phyloP scores from a whole-genome alignment of 2,329 filamentous ascomycete genomes.

The Exophiala sideris region DNA sequence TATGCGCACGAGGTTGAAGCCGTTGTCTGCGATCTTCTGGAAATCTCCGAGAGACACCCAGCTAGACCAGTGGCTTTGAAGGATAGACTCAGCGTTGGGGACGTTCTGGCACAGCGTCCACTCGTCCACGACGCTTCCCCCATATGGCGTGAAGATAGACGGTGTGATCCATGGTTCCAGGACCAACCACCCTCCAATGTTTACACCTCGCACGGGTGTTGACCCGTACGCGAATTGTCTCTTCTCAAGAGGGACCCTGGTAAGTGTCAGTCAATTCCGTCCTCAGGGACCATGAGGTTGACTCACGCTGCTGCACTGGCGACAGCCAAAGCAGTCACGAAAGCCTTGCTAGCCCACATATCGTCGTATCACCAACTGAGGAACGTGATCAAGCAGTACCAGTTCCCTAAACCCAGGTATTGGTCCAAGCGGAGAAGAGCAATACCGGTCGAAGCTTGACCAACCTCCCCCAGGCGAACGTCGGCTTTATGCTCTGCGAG shows the following conservation, averaged over 20 bases:
- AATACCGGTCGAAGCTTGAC: too few relatives aligned
- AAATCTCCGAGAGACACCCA: slow-evolving; percentile 58
- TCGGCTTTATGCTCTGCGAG: slow-evolving; percentile 1
- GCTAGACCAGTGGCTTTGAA: slow-evolving; percentile 57
- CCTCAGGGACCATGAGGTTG: neutral
- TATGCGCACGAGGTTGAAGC: slow-evolving; percentile 61
- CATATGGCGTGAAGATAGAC: slow-evolving; percentile 53
- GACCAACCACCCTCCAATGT: slow-evolving; percentile 64
- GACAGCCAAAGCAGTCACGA: slow-evolving; percentile 20
- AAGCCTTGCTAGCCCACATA: slow-evolving; percentile 12
- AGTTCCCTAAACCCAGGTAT: too few relatives aligned
- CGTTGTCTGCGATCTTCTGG: slow-evolving; percentile 47
- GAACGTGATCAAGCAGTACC: too few relatives aligned
- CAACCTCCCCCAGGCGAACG: neutral
- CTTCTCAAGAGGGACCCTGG: slow-evolving; percentile 22
- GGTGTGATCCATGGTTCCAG: slow-evolving; percentile 64
- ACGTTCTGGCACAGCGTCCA: slow-evolving; percentile 52
- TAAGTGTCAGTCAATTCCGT: neutral
- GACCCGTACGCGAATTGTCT: slow-evolving; percentile 24
- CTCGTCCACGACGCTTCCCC: slow-evolving; percentile 53
- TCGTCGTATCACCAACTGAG: neutral
- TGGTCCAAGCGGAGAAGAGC: too few relatives aligned
- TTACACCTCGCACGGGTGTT: slow-evolving; percentile 51
- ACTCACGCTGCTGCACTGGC: slow-evolving; percentile 20
- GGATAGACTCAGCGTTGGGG: slow-evolving; percentile 47